Evolutionary conservation across 441 rosid species (phyloP), one percentile per base, ranked within the genome.

Genomic region (Syzygium syzygioides): DNA sequence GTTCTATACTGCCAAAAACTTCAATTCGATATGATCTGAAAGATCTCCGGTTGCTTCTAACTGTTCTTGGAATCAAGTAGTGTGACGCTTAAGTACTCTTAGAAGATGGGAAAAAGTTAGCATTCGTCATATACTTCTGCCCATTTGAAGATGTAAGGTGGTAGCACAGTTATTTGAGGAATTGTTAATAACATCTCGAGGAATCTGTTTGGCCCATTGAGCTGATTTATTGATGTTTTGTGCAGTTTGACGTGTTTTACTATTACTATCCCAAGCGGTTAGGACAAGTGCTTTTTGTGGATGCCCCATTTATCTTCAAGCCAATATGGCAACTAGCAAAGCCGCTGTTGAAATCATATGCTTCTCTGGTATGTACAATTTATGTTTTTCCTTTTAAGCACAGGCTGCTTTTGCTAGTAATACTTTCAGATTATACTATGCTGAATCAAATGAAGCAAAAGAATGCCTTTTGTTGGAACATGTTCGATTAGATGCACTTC

Each of bases 191-290:
- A 23, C n/a, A 23, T 20, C 50, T 71, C 37, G 17, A 37, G 83
- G 83, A 76, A 41, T 76, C 83, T 41, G 54, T 87, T 30, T 76
- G 50, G 50, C 17, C 48, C 55, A 54, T 28, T 59, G 79, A n/a
- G n/a, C n/a, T 80, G 59, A 37, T 15, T 45, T 89, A 26, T 79
- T 34, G 14, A 20, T 83, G 55, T 34, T 55, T 90, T 88, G 89
- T 91, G 90, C 98, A 98, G 99, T 96, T 98, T 91, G 98, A 98
- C 87, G 98, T 94, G 68, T 95, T 96, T 87, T 96, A 98, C 94
- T 94, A 90, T 92, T 98, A 98, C 89, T 95, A 98, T 93, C 99
- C 99, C 37, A 96, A 92, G 93, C 96, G 98, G 87, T 91, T 98
- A 92, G 95, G 94, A 54, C 94, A 97, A 92, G 98, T 96, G 60